These are phyloP conservation scores for Salix viminalis DNA, from an alignment of 345 rosid genomes.

Conservation along the genomic window DNA sequence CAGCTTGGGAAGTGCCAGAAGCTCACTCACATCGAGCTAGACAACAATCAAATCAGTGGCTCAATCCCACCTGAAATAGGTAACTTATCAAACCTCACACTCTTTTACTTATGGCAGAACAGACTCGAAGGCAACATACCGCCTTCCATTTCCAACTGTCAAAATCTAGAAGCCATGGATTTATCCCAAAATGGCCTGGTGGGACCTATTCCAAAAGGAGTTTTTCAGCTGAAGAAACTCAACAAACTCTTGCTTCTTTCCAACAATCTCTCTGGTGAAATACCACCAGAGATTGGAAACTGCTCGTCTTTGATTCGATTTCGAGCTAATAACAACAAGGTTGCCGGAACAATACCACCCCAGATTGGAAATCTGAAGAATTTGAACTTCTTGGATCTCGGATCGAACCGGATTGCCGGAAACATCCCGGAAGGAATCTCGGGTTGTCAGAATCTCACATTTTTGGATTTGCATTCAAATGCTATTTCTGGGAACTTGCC, in stretches of 20 bases:
- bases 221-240: constrained; percentile 57
- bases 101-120: constrained; percentile 81
- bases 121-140: constrained; percentile 75
- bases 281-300: constrained; percentile 67
- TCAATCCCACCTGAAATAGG: constrained; percentile 64
- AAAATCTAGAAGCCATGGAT: constrained; percentile 67
- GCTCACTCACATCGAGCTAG: constrained; percentile 70
- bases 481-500: constrained; percentile 62
- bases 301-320: constrained; percentile 61
- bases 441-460: constrained; percentile 59
- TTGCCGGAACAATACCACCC: constrained; percentile 54
- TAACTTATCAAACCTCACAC: constrained; percentile 50
- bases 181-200: constrained; percentile 65
- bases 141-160: constrained; percentile 53
- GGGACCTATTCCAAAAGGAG: constrained; percentile 70
- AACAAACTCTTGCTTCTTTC: constrained; percentile 78
- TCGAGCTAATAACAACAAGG: constrained; percentile 53
- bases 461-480: constrained; percentile 78
- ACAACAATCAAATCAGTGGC: constrained; percentile 75
- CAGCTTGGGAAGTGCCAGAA: constrained; percentile 51
- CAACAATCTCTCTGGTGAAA: constrained; percentile 56
- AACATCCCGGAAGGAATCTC: constrained; percentile 53
- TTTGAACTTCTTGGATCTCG: constrained; percentile 69
- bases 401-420: constrained; percentile 60
- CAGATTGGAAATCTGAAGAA: constrained; percentile 55